A percentile compares a stretch with the other conserved stretches of the same genome.
These are phyloP conservation scores for Nelumbo lutea DNA, from an alignment of 164 flowering plant species.

Conservation along the genomic window DNA sequence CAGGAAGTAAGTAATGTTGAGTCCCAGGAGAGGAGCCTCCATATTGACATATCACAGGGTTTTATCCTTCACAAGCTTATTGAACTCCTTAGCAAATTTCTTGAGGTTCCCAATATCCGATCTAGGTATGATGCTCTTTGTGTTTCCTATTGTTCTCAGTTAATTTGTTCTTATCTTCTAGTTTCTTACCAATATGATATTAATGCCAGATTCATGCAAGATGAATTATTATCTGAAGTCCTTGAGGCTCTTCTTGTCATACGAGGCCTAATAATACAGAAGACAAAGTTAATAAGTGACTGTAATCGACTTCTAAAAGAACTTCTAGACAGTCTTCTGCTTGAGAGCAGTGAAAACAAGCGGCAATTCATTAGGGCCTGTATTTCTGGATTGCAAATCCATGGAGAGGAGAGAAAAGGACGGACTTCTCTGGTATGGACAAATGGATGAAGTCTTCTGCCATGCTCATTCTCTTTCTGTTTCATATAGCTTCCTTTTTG, in stretches of 20 bases:
- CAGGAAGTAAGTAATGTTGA: conserved; percentile 81
- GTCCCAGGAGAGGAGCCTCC: conserved; percentile 86
- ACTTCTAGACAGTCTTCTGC: conserved; percentile 86
- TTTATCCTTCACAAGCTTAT: conserved; percentile 96
- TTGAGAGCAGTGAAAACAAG: conserved; percentile 94
- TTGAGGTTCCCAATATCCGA: conserved; percentile 87
- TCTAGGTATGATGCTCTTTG: conserved; percentile 47
- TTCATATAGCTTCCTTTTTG: not conserved
- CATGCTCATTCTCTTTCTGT: not conserved
- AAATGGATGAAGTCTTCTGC: no score
- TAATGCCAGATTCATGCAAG: conserved; percentile 77
- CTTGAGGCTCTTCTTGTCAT: conserved; percentile 94
- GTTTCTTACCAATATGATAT: conserved; percentile 8
- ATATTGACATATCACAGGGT: conserved; percentile 96
- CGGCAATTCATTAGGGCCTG: conserved; percentile 90
- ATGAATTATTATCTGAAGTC: conserved; percentile 72
- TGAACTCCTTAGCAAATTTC: conserved; percentile 90
- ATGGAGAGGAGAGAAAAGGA: conserved; percentile 78
- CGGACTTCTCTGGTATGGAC: conserved; percentile 73
- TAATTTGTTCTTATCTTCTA: not conserved
- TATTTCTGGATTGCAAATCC: conserved; percentile 76
- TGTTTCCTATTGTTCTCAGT: not conserved
- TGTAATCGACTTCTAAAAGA: conserved; percentile 91
- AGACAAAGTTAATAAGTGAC: conserved; percentile 93
- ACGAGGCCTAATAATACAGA: conserved; percentile 91